These are phyloP conservation scores for Phaeotremella skinneri DNA, from an alignment of 768 basidiomycete genomes.

Conservation along the genomic window DNA sequence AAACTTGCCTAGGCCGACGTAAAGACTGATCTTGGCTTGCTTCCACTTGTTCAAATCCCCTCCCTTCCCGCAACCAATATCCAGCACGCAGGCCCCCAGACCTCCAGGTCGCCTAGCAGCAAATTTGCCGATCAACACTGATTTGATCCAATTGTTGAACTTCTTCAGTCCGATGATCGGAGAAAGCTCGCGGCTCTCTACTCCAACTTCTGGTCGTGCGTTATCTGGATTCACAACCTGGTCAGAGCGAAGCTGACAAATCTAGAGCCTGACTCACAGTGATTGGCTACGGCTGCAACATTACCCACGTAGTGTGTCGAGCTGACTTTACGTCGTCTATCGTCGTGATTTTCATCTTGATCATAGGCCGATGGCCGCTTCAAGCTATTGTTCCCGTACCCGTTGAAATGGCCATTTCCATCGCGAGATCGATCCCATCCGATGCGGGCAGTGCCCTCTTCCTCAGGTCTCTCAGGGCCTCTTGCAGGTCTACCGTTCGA, in stretches of 20 bases:
- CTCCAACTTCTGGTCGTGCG: constrained; percentile 83
- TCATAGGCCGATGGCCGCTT: constrained; percentile 20
- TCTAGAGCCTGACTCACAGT: constrained; percentile 35
- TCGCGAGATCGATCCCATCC: not conserved
- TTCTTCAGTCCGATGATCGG: constrained; percentile 95
- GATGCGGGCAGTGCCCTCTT: not conserved
- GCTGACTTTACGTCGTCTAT: constrained; percentile 33
- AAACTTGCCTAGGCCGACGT: constrained; percentile 73
- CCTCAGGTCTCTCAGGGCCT: constrained; percentile 3
- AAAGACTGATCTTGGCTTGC: constrained; percentile 74
- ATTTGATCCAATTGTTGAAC: constrained; percentile 99
- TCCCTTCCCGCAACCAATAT: constrained; percentile 98
- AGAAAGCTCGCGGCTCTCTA: constrained; percentile 76
- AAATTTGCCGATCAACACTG: constrained; percentile 88
- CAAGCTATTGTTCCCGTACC: constrained; percentile 6
- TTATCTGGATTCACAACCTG: constrained; percentile 65
- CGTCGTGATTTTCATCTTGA: constrained; percentile 24
- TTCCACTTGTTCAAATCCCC: constrained; percentile 95
- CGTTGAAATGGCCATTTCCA: constrained; percentile 11
- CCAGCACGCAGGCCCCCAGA: constrained; percentile 72
- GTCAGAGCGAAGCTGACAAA: not conserved
- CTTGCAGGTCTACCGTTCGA: constrained; percentile 15
- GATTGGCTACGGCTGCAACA: constrained; percentile 36
- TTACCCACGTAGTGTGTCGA: constrained; percentile 37
- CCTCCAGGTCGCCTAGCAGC: constrained; percentile 62